Base-by-base conservation (phyloP, 2,329 filamentous ascomycete species). In the Nemania bipapillata region DNA sequence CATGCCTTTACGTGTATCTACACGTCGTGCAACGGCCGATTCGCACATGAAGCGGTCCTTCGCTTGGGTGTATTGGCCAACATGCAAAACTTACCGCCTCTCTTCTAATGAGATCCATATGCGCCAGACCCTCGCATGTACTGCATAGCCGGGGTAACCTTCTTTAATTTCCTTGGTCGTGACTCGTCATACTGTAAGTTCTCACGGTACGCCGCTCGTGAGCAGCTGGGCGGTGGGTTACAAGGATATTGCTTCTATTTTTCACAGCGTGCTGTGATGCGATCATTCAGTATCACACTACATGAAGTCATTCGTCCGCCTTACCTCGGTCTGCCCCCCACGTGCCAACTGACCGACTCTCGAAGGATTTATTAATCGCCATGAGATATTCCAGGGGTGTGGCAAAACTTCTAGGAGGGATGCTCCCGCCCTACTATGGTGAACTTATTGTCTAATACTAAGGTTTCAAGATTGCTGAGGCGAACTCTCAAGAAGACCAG, bases 71-170 rank as follows among this genome's bases (percentile, higher is more conserved):
- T 35, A 61, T 47, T 60, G 24, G 40, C 24, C 40, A 28, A 62
- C 32, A 58, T 66, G 58, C 63, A 66, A 30, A 69, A 56, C 30
- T 45, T 37, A 35, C 30, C 30, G 40, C 47, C 58, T 42, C 63
- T 57, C 63, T 47, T 24, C 40, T 40, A 55, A 69, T 24, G 57
- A 66, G 52, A 24, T 54, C 54, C n/a, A 53, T 52, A 52, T 53
- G 53, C 56, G 28, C 42, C 55, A 47, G 40, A 37, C 22, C 35
- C 57, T 58, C 63, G 52, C 53, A 53, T 62, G 8, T 40, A 56
- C 60, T 35, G 66, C 65, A 68, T 68, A 58, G 37, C 49, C 62
- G 45, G 58, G 30, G 58, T 65, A 47, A 22, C 47, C 45, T 63
- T 58, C 45, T 59, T 32, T 63, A 61, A 66, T 66, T 47, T 69